Evolutionary conservation across 2,329 filamentous ascomycete genomes (phyloP), one percentile per base, ranked within the genome.

Genomic region (Sphaerostilbella broomeana): DNA sequence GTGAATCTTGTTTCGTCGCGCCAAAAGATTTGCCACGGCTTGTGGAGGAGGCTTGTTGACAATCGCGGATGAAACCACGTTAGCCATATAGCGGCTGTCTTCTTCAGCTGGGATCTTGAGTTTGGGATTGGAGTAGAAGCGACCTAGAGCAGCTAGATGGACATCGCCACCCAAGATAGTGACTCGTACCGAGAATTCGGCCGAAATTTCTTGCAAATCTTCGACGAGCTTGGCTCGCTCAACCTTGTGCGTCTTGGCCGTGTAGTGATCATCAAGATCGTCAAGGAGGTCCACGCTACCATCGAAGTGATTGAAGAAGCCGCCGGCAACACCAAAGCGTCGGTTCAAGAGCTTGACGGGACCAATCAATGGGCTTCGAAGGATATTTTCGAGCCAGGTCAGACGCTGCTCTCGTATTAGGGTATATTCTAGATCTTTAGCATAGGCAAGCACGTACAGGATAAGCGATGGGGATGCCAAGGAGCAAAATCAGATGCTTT

Each of bases 221-320:
- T 87, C 76, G 27, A 98, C 72, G 29, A 97, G 70, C 26, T 78
- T 71, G 41, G 80, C 81, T 30, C 90, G 84, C 69, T 97, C 90
- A 44, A 77, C 75, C 64, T 95, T 97, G 70, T 97, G 90, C 35
- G 88, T 87, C 47, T 79, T 79, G 5, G 89, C 86, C 2, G 90
- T 95, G 68, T 95, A 95, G 58, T 98, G 92, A 59, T 98, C 92
- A 60, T 97, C 90, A 15, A 95, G 71, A 51, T 94, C 88, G 58
- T 95, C 89, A 12, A 95, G 70, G 17, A 97, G 79, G 64, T 97
- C 92, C 17, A 95, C 84, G 40, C 84, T 89, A 35, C 90, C 90
- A 52, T 95, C 90, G 51, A 97, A 95, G 41, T 87, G 76, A 62
- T 97, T 97, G 71, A 97, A 95, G 30, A 95, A 70, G 37, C 80